phyloP scores from a whole-genome alignment of 768 basidiomycete species.

The Serendipita indica region DNA sequence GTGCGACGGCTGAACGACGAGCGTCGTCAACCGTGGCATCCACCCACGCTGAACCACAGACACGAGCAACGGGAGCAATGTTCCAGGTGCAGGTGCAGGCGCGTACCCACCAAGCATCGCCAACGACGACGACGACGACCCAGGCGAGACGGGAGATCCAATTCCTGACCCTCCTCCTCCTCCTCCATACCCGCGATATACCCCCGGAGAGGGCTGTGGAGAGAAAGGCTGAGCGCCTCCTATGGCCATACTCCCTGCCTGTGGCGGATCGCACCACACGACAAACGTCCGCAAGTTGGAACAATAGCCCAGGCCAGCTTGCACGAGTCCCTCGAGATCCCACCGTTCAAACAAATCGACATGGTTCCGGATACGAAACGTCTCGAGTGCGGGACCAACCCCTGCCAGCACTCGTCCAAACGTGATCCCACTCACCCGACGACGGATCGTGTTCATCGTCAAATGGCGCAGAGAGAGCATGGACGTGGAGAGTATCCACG shows the following conservation, averaged over 20 bases:
- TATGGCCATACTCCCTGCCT: background rate
- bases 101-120: background rate
- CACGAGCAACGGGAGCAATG: background rate
- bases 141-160: background rate
- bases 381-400: background rate
- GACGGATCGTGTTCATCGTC: constrained; percentile 2
- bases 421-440: background rate
- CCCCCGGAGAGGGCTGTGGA: background rate
- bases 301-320: background rate
- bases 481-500: background rate
- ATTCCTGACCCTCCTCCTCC: no score
- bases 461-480: background rate
- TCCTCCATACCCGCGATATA: no score
- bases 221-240: background rate
- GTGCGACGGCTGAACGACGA: background rate
- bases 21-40: background rate
- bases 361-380: background rate
- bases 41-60: background rate
- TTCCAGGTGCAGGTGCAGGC: background rate
- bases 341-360: background rate
- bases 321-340: background rate
- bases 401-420: background rate
- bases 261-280: background rate
- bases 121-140: background rate
- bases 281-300: background rate